A percentile compares a stretch with the other conserved stretches of the same genome.
phyloP scores from a whole-genome alignment of 73 alveolate species.

The Symbiodinium pilosum region DNA sequence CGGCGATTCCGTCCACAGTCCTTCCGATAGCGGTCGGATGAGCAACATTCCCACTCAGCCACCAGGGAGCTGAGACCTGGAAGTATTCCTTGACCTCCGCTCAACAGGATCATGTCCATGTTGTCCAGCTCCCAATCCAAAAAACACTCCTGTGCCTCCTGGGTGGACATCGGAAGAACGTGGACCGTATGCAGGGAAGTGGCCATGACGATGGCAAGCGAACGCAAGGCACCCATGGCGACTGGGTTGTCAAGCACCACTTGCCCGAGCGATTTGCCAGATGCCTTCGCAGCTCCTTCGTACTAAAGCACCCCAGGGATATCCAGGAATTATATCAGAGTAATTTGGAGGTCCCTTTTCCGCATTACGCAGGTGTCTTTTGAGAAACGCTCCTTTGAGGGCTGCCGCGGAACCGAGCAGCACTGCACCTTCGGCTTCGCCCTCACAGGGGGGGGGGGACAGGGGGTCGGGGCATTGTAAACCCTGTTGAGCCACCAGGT shows the following conservation, averaged over 20 bases:
- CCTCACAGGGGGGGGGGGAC: too few relatives aligned
- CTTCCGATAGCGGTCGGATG: background rate
- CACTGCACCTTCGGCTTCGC: background rate
- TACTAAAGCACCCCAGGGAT: too few relatives aligned
- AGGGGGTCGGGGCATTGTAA: too few relatives aligned
- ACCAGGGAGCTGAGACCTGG: background rate
- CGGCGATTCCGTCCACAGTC: background rate
- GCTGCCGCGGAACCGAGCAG: background rate
- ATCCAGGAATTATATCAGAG: too few relatives aligned
- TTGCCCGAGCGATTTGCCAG: background rate
- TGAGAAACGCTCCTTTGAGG: too few relatives aligned
- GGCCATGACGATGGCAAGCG: background rate
- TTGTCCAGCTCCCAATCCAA: background rate
- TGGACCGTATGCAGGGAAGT: background rate
- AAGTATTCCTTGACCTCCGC: background rate
- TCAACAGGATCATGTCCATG: background rate
- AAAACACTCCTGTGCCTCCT: background rate
- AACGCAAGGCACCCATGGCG: background rate
- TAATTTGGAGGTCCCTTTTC: too few relatives aligned
- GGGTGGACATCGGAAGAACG: background rate
- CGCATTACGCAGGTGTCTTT: too few relatives aligned
- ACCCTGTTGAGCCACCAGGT: too few relatives aligned
- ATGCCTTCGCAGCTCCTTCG: background rate
- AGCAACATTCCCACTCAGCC: background rate
- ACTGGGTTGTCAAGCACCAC: background rate